phyloP scores from a whole-genome alignment of 2,329 filamentous ascomycete species.

The Fusarium gaditjirri region DNA sequence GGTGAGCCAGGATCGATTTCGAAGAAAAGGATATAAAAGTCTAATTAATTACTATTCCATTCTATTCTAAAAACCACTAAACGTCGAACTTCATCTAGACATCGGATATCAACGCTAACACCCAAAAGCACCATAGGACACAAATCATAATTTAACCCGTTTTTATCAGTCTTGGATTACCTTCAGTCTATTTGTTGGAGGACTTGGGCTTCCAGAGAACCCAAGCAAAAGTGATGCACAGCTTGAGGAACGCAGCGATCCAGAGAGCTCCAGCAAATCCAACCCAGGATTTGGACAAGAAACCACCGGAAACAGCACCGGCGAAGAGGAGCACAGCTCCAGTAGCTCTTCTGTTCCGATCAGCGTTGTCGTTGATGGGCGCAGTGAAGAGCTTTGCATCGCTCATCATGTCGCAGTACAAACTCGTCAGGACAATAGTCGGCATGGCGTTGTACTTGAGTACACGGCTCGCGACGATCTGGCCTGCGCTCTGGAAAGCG shows the following conservation, averaged over 20 bases:
- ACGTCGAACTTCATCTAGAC: not conserved
- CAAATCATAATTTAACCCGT: not conserved
- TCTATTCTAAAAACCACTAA: not conserved
- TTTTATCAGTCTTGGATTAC: not conserved
- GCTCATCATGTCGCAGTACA: conserved; percentile 46
- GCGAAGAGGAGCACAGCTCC: conserved; percentile 40
- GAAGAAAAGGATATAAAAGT: fast-evolving
- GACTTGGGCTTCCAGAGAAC: conserved; percentile 41
- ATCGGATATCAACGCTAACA: not conserved
- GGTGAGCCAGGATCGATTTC: not conserved
- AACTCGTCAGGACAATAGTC: conserved; percentile 41
- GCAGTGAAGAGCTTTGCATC: conserved; percentile 43
- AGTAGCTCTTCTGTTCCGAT: conserved; percentile 34
- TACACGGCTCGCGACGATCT: conserved; percentile 42
- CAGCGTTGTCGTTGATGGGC: conserved; percentile 39
- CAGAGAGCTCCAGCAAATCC: conserved; percentile 43
- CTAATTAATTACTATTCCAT: not conserved
- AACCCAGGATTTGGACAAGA: conserved; percentile 44
- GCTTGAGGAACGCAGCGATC: conserved; percentile 43
- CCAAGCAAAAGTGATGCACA: conserved; percentile 37
- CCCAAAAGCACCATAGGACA: fast-evolving
- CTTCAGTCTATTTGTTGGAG: not conserved
- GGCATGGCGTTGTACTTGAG: conserved; percentile 45
- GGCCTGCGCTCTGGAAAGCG: conserved; percentile 43
- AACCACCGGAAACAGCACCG: conserved; percentile 40